Evolutionary conservation across 306 rosid species (phyloP).

Genomic region (Senna siamea): DNA sequence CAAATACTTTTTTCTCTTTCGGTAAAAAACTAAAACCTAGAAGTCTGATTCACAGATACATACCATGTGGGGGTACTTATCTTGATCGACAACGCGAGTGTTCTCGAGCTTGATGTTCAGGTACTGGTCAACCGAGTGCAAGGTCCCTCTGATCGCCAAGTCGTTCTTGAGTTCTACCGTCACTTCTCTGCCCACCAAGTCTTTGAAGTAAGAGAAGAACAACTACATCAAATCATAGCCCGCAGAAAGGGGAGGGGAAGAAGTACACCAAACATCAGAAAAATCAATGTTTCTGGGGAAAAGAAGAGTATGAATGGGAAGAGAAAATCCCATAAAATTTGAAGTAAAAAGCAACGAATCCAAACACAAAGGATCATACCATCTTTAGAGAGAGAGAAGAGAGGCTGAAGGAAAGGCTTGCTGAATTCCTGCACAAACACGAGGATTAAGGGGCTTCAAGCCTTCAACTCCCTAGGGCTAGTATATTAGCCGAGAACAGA

Average conservation of each 20-base stretch:
- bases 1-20: not conserved
- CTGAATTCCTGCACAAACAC: not conserved
- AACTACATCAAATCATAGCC: slow-evolving; percentile 35
- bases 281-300: not conserved
- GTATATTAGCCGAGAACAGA: too few relatives aligned
- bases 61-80: not conserved
- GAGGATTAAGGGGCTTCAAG: not conserved
- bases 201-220: slow-evolving; percentile 76
- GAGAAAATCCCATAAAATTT: not conserved
- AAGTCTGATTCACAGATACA: not conserved
- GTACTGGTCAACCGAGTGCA: slow-evolving; percentile 72
- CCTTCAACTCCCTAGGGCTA: too few relatives aligned
- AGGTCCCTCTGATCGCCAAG: slow-evolving; percentile 65
- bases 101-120: slow-evolving; percentile 68
- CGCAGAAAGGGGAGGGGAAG: not conserved
- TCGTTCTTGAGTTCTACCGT: slow-evolving; percentile 76
- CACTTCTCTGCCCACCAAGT: slow-evolving; percentile 73
- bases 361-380: not conserved
- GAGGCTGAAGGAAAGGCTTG: not conserved
- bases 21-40: not conserved
- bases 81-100: not conserved
- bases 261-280: slow-evolving; percentile 7
- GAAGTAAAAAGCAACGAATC: not conserved
- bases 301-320: not conserved
- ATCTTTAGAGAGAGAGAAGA: not conserved